These are phyloP conservation scores for Leccinum aurantiacum DNA, from an alignment of 768 basidiomycete species.

Conservation along the genomic window DNA sequence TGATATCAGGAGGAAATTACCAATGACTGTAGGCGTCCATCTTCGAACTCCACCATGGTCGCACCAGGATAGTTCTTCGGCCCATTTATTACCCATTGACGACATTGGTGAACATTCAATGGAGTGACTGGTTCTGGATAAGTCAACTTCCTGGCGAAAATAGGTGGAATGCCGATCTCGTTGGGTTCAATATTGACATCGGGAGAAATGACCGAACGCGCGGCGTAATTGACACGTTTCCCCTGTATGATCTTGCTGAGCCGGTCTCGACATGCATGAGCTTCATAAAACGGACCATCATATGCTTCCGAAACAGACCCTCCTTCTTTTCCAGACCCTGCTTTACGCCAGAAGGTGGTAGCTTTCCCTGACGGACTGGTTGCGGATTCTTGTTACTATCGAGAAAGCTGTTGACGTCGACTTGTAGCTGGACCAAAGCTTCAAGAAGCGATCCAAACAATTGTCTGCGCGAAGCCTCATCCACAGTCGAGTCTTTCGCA, in stretches of 20 bases:
- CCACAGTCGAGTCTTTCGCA: slow-evolving; percentile 53
- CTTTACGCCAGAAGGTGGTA: slow-evolving; percentile 92
- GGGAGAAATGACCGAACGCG: slow-evolving; percentile 99
- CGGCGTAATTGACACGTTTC: slow-evolving; percentile 98
- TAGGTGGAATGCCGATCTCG: slow-evolving; percentile 97
- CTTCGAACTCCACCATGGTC: slow-evolving; percentile 92
- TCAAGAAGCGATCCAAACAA: slow-evolving; percentile 74
- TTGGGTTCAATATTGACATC: slow-evolving; percentile 99
- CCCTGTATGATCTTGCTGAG: slow-evolving; percentile 52
- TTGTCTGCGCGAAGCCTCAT: slow-evolving; percentile 51
- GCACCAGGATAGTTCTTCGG: slow-evolving; percentile 90
- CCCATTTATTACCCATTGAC: slow-evolving; percentile 88
- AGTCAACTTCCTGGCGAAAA: slow-evolving; percentile 94
- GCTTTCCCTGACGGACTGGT: slow-evolving; percentile 79
- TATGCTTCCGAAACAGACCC: slow-evolving; percentile 95
- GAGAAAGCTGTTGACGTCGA: slow-evolving; percentile 95
- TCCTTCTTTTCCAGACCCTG: slow-evolving; percentile 99
- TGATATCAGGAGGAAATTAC: slow-evolving; percentile 37
- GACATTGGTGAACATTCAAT: slow-evolving; percentile 84
- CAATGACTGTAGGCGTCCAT: slow-evolving; percentile 83
- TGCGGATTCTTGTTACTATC: slow-evolving; percentile 95
- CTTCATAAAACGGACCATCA: slow-evolving; percentile 75
- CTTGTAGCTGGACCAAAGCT: slow-evolving; percentile 83
- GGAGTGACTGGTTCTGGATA: slow-evolving; percentile 97
- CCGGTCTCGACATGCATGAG: not conserved